A percentile compares a stretch with the other conserved stretches of the same genome.
phyloP scores from a whole-genome alignment of 192 early-diverging fungal genomes.

The Coemansia sp. region DNA sequence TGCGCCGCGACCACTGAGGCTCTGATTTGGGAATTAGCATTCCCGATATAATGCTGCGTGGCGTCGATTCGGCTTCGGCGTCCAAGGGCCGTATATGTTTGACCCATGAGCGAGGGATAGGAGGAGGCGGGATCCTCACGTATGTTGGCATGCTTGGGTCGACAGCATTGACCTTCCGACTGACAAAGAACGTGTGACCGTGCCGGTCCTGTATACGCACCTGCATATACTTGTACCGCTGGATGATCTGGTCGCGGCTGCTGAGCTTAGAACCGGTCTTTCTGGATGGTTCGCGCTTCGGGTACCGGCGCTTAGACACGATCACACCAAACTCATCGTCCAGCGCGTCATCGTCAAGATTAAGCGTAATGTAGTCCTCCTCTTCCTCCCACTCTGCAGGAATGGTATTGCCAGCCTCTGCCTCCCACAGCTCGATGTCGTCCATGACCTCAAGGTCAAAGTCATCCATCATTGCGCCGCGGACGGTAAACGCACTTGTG shows the following conservation, averaged over 20 bases:
- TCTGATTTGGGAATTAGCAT: conserved; percentile 36
- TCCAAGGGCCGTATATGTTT: conserved; percentile 66
- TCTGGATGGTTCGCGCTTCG: conserved; percentile 36
- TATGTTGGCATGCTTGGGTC: conserved; percentile 88
- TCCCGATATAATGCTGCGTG: conserved; percentile 31
- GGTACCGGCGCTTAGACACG: conserved; percentile 47
- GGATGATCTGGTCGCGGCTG: conserved; percentile 70
- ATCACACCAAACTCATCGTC: conserved; percentile 74
- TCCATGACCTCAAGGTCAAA: conserved; percentile 54
- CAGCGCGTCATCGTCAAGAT: conserved; percentile 75
- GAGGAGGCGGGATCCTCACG: conserved; percentile 81
- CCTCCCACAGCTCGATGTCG: conserved; percentile 75
- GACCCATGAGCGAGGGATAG: conserved; percentile 87
- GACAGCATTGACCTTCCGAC: conserved; percentile 78
- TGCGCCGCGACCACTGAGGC: conserved; percentile 32
- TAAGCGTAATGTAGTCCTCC: conserved; percentile 59
- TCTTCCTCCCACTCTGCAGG: conserved; percentile 79
- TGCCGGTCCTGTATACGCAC: conserved; percentile 82
- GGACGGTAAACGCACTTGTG: conserved; percentile 81
- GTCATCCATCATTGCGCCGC: conserved; percentile 52
- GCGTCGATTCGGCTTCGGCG: conserved; percentile 36
- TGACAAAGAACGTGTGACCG: conserved; percentile 84
- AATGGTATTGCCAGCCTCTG: conserved; percentile 72
- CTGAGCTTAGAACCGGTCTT: conserved; percentile 56
- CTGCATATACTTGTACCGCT: conserved; percentile 85